phyloP scores from a whole-genome alignment of 768 basidiomycete genomes.

The Pulveroboletus sp. region DNA sequence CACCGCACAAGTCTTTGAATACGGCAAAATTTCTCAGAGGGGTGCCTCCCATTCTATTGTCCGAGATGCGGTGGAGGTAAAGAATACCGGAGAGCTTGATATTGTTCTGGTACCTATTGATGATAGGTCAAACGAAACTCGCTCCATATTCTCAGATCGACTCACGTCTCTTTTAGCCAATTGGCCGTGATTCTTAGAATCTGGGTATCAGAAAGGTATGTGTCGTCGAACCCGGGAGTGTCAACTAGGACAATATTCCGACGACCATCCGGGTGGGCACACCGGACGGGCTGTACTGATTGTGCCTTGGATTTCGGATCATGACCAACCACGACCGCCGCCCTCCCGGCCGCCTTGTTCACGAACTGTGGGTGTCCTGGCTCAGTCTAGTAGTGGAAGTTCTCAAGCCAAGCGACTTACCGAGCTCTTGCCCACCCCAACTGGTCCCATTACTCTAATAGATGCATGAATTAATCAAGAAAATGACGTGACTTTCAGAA shows the following conservation, averaged over 20 bases:
- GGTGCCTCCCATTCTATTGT: conserved; percentile 9
- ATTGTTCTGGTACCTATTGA: conserved; percentile 5
- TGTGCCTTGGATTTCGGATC: conserved; percentile 10
- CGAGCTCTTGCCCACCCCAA: conserved; percentile 17
- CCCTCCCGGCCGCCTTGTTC: conserved; percentile 3
- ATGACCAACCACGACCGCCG: background rate
- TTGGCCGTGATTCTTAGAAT: conserved; percentile 11
- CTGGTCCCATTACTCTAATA: conserved; percentile 17
- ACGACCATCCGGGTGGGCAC: conserved; percentile 13
- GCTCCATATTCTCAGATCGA: background rate
- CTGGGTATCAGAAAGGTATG: conserved; percentile 3
- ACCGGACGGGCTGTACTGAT: conserved; percentile 4
- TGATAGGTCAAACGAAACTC: background rate
- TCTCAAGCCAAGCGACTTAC: conserved; percentile 3
- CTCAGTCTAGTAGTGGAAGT: background rate
- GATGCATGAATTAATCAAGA: background rate
- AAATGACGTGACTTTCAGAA: background rate
- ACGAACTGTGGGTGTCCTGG: conserved; percentile 9
- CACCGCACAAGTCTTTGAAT: conserved; percentile 12
- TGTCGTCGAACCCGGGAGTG: conserved; percentile 21
- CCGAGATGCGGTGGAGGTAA: conserved; percentile 15
- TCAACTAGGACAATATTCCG: conserved; percentile 15
- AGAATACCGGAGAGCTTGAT: conserved; percentile 12
- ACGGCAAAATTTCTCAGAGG: conserved; percentile 8
- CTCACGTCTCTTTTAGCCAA: conserved; percentile 20